These are phyloP conservation scores for Aspergillus eucalypticola DNA, from an alignment of 2,329 filamentous ascomycete genomes.

Conservation along the genomic window DNA sequence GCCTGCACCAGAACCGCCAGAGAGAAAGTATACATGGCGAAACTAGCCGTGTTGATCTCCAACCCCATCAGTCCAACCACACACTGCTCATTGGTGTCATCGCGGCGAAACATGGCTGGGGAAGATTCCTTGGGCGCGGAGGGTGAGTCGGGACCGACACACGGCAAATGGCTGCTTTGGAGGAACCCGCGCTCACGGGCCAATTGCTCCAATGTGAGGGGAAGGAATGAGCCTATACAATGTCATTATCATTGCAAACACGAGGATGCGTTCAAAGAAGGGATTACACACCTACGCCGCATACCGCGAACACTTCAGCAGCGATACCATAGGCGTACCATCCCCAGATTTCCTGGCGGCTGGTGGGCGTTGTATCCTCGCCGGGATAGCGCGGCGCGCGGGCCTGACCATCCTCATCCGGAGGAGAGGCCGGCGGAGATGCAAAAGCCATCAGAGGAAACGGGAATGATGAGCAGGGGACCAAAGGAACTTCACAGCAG, in stretches of 20 bases:
- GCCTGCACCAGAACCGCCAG: constrained; percentile 84
- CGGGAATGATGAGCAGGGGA: not conserved
- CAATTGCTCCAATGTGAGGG: constrained; percentile 87
- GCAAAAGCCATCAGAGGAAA: constrained; percentile 7
- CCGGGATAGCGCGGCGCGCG: constrained; percentile 64
- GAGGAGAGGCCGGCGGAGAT: constrained; percentile 18
- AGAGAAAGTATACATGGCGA: constrained; percentile 71
- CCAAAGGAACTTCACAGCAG: not conserved
- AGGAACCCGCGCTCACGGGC: constrained; percentile 88
- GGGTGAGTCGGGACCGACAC: constrained; percentile 30
- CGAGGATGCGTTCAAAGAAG: not conserved
- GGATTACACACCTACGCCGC: constrained; percentile 61
- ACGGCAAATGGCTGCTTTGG: constrained; percentile 44
- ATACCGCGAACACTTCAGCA: constrained; percentile 93
- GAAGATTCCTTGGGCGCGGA: constrained; percentile 18
- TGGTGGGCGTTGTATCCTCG: constrained; percentile 83
- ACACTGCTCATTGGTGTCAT: constrained; percentile 33
- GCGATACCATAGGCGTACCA: constrained; percentile 95
- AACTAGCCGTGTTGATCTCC: constrained; percentile 41
- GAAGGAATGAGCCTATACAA: constrained; percentile 76
- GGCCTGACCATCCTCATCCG: constrained; percentile 23
- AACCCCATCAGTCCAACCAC: constrained; percentile 35
- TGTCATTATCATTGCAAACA: not conserved
- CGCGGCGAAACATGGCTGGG: constrained; percentile 17
- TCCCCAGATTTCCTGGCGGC: constrained; percentile 74